Conservation (phyloP, 2,329 filamentous ascomycete species). For the Penicillium sumatraense region DNA sequence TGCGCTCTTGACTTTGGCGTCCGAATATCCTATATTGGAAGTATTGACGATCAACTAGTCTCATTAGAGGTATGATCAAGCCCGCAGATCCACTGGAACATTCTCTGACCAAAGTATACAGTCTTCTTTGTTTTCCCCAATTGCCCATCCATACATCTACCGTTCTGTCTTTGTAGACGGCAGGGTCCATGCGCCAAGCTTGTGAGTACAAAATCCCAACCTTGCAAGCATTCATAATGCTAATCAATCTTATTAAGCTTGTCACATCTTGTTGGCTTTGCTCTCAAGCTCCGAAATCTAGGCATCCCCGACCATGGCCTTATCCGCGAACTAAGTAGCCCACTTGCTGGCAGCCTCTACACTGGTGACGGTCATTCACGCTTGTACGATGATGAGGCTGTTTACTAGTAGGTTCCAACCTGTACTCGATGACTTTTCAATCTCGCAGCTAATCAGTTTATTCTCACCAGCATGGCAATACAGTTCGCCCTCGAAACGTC, state of each 20-base stretch:
- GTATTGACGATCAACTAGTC: constrained; percentile 95
- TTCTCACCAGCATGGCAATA: constrained; percentile 60
- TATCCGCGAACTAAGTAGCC: constrained; percentile 84
- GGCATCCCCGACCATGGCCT: constrained; percentile 92
- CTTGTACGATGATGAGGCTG: constrained; percentile 84
- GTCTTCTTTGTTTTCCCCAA: constrained; percentile 85
- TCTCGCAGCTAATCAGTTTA: constrained; percentile 27
- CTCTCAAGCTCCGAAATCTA: constrained; percentile 89
- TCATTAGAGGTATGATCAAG: constrained; percentile 72
- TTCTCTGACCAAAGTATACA: constrained; percentile 22
- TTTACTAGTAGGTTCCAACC: constrained; percentile 64
- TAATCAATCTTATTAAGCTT: constrained; percentile 55
- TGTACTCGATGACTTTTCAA: background rate
- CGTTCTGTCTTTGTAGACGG: constrained; percentile 96
- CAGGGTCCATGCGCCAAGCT: constrained; percentile 87
- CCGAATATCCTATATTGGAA: constrained; percentile 84
- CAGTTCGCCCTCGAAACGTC: constrained; percentile 76
- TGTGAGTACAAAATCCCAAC: constrained; percentile 53
- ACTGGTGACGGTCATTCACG: constrained; percentile 91
- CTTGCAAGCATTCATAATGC: background rate
- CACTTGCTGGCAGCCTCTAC: constrained; percentile 88
- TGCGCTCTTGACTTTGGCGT: constrained; percentile 77
- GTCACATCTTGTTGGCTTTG: constrained; percentile 88
- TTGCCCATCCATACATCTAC: constrained; percentile 90
- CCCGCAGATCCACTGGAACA: background rate